phyloP scores from a whole-genome alignment of 148 eudicot genomes.

The Diospyros lotus region DNA sequence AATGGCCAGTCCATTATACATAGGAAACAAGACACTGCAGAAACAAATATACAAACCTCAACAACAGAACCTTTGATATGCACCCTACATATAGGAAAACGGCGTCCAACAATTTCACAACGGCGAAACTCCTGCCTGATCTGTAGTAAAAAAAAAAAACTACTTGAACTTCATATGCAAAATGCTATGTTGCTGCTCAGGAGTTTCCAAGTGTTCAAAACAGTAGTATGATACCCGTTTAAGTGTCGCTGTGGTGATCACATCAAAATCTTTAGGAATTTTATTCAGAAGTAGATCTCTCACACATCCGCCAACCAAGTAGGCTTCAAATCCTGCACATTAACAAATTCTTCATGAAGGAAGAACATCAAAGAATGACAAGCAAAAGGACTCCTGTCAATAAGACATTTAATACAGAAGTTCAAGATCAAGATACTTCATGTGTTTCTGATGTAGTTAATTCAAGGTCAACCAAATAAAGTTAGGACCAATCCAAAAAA shows the following conservation, averaged over 20 bases:
- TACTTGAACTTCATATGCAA: constrained; percentile 1
- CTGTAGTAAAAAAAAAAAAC: constrained; percentile 24
- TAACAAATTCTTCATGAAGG: constrained; percentile 14
- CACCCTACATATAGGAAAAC: constrained; percentile 85
- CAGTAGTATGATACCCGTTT: constrained; percentile 36
- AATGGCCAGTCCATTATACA: neutral
- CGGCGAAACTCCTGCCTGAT: constrained; percentile 49
- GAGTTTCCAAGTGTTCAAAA: constrained; percentile 3
- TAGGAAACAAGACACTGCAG: neutral
- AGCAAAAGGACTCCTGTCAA: constrained; percentile 1
- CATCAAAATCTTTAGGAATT: constrained; percentile 90
- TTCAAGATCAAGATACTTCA: neutral
- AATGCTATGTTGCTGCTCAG: neutral
- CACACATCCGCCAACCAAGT: constrained; percentile 96
- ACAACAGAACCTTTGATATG: constrained; percentile 47
- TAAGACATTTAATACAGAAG: neutral
- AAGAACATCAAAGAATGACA: neutral
- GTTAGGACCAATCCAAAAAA: neutral
- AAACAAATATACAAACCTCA: constrained; percentile 48
- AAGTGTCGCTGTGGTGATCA: constrained; percentile 79
- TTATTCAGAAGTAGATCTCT: constrained; percentile 78
- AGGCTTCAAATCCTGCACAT: constrained; percentile 75
- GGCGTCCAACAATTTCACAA: constrained; percentile 61
- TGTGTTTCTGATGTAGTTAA: neutral
- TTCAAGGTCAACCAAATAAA: neutral